Conservation (phyloP, 495 filamentous ascomycete genomes). For the Penicillium psychrofluorescens region DNA sequence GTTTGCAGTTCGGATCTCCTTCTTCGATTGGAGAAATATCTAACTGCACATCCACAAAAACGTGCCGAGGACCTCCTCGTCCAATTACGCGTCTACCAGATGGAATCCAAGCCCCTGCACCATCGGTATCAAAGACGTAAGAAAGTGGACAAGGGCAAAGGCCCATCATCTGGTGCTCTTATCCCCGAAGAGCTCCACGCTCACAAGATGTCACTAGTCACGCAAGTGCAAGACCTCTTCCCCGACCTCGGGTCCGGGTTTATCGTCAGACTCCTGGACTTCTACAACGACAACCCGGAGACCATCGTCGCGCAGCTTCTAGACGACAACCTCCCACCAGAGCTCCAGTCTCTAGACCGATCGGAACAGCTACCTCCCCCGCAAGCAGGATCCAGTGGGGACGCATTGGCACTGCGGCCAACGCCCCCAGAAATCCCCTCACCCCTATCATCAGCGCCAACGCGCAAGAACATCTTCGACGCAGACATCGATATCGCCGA, state of each 20-base stretch:
- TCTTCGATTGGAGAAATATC: conserved; percentile 44
- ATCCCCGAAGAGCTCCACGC: conserved; percentile 55
- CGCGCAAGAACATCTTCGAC: conserved; percentile 65
- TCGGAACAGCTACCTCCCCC: conserved; percentile 29
- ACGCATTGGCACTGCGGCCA: conserved; percentile 24
- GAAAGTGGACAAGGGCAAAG: conserved; percentile 65
- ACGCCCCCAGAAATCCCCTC: conserved; percentile 27
- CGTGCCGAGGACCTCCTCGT: conserved; percentile 34
- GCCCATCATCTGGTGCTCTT: conserved; percentile 32
- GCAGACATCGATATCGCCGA: conserved; percentile 68
- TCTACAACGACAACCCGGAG: conserved; percentile 71
- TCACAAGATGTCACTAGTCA: conserved; percentile 75
- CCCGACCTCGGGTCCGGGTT: conserved; percentile 82
- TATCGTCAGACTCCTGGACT: conserved; percentile 68
- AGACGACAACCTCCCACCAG: conserved; percentile 65
- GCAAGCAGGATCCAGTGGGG: conserved; percentile 6
- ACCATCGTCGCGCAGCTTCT: conserved; percentile 76
- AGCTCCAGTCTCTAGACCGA: conserved; percentile 32
- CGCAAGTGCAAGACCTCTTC: conserved; percentile 88
- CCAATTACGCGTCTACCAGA: conserved; percentile 37
- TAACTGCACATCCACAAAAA: conserved; percentile 44
- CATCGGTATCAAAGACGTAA: conserved; percentile 50
- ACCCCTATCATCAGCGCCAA: conserved; percentile 16
- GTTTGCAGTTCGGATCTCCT: conserved; percentile 36
- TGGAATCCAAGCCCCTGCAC: conserved; percentile 43